Evolutionary conservation across 768 basidiomycete species (phyloP), one percentile per base, ranked within the genome.

Genomic region (Naganishia antarctica): DNA sequence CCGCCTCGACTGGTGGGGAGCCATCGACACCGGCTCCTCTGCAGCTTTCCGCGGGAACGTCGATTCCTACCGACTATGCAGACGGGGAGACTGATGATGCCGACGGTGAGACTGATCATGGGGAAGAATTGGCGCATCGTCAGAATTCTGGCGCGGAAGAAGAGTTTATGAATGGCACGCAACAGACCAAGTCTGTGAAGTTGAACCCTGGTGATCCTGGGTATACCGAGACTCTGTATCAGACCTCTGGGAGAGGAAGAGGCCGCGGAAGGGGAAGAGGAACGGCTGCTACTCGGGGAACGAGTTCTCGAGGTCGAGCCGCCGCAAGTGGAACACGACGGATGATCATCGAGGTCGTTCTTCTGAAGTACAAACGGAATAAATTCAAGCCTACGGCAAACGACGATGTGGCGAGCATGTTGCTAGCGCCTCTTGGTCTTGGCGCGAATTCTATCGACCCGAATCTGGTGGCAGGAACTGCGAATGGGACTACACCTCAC

Each of bases 71-170:
- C 28, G 47, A 49, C 3, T 25, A 49, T 21, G 47, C 21, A 7
- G 47, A 49, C 28, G 53, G 53, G 12, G 53, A 57, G n/a, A 57
- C 53, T 8, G 53, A 57, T 29, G 53, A 57, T 34, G 53, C 34
- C 1, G 53, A 57, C 23, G 53, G 53, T 1, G 53, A 57, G 15
- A 57, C 53, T 21, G 53, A 57, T 12, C 32, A 37, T n/a, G 53
- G 34, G n/a, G 34, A 40, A 12, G 34, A 34, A 11, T 0, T 57
- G 34, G 9, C n/a, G 9, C 4, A 6, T 12, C 16, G 26, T 25
- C 26, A 26, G 32, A 15, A 37, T 37, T 37, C 34, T 23, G 31
- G 23, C 11, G 53, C 53, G 8, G 53, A 57, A 31, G 53, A 57
- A 21, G 37, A 57, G 21, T n/a, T 25, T 26, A 57, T 57, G 34